phyloP scores from a whole-genome alignment of 305 asterid species.

The Andrographis paniculata region DNA sequence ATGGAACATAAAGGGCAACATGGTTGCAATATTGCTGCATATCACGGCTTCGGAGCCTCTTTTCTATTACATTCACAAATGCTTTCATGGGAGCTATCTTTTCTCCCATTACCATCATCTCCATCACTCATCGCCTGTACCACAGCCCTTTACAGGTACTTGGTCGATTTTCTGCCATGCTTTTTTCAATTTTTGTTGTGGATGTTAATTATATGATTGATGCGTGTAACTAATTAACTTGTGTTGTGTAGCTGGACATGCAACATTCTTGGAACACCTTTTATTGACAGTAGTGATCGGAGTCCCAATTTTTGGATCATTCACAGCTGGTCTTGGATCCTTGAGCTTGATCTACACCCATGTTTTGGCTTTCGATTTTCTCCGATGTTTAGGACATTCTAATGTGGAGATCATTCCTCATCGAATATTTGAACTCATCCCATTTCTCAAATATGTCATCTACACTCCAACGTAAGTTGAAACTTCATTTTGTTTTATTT shows the following conservation, averaged over 20 bases:
- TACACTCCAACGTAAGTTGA: conserved; percentile 86
- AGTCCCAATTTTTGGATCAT: conserved; percentile 65
- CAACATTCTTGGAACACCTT: conserved; percentile 73
- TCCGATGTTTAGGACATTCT: conserved; percentile 76
- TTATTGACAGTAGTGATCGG: conserved; percentile 47
- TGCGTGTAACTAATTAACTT: no score
- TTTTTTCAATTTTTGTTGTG: neutral
- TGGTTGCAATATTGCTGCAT: conserved; percentile 56
- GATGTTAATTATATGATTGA: neutral
- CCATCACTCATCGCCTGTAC: conserved; percentile 19
- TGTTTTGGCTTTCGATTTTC: conserved; percentile 65
- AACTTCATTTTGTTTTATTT: no score
- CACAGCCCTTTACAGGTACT: conserved; percentile 22
- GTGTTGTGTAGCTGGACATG: conserved; percentile 57
- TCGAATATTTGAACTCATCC: conserved; percentile 36
- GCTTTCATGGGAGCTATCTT: conserved; percentile 38
- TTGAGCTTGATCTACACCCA: conserved; percentile 49
- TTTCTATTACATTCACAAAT: conserved; percentile 75
- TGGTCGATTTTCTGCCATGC: neutral
- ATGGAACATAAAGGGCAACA: conserved; percentile 55
- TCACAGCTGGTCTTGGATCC: conserved; percentile 66
- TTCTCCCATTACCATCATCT: conserved; percentile 18
- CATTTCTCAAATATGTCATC: conserved; percentile 52
- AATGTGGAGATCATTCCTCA: conserved; percentile 64
- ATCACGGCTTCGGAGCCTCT: conserved; percentile 70